A percentile compares a stretch with the other conserved stretches of the same genome.
phyloP scores from a whole-genome alignment of 768 basidiomycete genomes.

The Boletus eberwhitei region DNA sequence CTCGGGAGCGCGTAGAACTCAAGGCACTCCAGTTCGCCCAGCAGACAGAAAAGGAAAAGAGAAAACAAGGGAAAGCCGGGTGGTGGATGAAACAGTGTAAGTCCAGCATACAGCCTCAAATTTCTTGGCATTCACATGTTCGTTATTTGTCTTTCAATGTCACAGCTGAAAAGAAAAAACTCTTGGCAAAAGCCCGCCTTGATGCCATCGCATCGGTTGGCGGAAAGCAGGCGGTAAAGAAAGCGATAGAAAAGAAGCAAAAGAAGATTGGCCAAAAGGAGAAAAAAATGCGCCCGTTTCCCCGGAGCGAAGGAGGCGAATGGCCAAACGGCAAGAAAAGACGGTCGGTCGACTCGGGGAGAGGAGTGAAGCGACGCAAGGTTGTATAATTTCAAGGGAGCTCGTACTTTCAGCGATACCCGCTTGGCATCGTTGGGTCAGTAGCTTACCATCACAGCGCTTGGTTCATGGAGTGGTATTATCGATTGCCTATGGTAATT shows the following conservation, averaged over 20 bases:
- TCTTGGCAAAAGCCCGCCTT: constrained; percentile 72
- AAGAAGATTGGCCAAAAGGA: constrained; percentile 86
- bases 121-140: background rate
- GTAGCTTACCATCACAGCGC: background rate
- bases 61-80: constrained; percentile 69
- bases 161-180: constrained; percentile 73
- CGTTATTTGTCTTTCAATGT: background rate
- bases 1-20: constrained; percentile 64
- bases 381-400: constrained; percentile 4
- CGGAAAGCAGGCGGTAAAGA: constrained; percentile 79
- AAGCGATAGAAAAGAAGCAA: constrained; percentile 85
- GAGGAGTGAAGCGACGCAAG: constrained; percentile 24
- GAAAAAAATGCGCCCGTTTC: constrained; percentile 78
- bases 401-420: background rate
- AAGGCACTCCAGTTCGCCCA: constrained; percentile 52
- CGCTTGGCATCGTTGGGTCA: background rate
- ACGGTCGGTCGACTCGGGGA: constrained; percentile 8
- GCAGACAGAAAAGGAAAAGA: constrained; percentile 54
- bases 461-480: constrained; percentile 18
- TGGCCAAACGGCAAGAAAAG: constrained; percentile 12
- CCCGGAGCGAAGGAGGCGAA: constrained; percentile 21
- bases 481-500: constrained; percentile 29
- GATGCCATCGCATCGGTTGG: constrained; percentile 75
- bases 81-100: constrained; percentile 87
- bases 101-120: constrained; percentile 19